phyloP scores from a whole-genome alignment of 106 monocot species.

The Posidonia australis region DNA sequence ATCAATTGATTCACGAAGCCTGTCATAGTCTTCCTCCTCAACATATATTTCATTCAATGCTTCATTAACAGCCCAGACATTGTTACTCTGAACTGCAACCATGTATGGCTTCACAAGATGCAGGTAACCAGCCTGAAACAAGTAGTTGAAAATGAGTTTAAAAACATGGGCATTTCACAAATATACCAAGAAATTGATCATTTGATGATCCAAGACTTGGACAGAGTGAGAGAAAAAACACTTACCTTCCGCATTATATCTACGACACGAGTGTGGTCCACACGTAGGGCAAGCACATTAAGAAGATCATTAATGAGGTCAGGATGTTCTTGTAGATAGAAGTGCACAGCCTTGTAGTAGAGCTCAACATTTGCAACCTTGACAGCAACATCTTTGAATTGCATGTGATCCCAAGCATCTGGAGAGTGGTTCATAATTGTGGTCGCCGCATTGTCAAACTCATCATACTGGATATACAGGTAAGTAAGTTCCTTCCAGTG shows the following conservation, averaged over 20 bases:
- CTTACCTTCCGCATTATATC: conserved; percentile 91
- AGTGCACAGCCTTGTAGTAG: conserved; percentile 97
- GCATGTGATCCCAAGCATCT: conserved; percentile 99
- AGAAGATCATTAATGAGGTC: conserved; percentile 92
- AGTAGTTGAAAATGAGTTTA: background rate
- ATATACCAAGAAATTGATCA: background rate
- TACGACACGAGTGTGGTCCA: conserved; percentile 92
- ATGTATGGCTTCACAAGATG: conserved; percentile 97
- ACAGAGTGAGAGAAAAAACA: background rate
- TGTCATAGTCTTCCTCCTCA: conserved; percentile 94
- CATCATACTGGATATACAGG: conserved; percentile 95
- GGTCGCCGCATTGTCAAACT: conserved; percentile 95
- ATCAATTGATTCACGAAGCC: conserved; percentile 88
- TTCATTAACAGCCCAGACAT: conserved; percentile 98
- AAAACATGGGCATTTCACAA: background rate
- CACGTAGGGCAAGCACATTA: conserved; percentile 88
- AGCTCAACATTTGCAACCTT: conserved; percentile 98
- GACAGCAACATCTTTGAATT: conserved; percentile 86
- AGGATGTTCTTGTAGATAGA: conserved; percentile 93
- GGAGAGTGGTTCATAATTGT: conserved; percentile 99
- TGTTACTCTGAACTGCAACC: conserved; percentile 98
- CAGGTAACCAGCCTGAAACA: conserved; percentile 69
- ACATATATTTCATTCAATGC: conserved; percentile 95
- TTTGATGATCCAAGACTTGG: too few species aligned
- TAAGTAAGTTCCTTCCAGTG: conserved; percentile 97